A percentile compares a stretch with the other conserved stretches of the same genome.
These are phyloP conservation scores for Guadua angustifolia DNA, from an alignment of 176 grass and related monocot genomes.

Conservation along the genomic window DNA sequence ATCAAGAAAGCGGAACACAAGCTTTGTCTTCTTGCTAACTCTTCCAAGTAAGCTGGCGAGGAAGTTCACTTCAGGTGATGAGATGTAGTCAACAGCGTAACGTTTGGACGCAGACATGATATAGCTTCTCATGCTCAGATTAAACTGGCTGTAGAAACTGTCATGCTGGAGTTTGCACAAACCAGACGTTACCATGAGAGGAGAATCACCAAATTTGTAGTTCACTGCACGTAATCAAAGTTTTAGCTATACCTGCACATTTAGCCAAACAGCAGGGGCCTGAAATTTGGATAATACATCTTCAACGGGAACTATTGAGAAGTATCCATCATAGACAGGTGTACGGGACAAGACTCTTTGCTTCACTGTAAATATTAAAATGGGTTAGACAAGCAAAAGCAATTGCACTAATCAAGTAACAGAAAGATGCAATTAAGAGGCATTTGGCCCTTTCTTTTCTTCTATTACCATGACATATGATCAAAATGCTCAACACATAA, in stretches of 20 bases:
- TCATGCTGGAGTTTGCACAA: constrained; percentile 60
- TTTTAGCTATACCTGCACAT: constrained; percentile 72
- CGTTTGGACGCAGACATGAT: constrained; percentile 52
- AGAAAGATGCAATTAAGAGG: constrained; percentile 6
- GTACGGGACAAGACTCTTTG: constrained; percentile 52
- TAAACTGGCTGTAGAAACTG: constrained; percentile 72
- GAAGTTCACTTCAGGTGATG: constrained; percentile 81
- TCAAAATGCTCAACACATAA: background rate
- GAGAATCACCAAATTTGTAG: constrained; percentile 18
- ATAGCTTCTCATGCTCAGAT: constrained; percentile 64
- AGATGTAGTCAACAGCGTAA: constrained; percentile 54
- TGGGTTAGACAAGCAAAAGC: constrained; percentile 14
- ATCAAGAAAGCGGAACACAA: constrained; percentile 82
- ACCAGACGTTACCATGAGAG: background rate
- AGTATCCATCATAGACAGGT: background rate
- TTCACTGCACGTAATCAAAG: constrained; percentile 10
- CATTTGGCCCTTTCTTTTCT: background rate
- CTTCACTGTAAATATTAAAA: constrained; percentile 54
- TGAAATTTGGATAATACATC: constrained; percentile 20
- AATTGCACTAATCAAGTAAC: constrained; percentile 18
- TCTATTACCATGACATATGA: background rate
- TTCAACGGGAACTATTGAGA: constrained; percentile 33
- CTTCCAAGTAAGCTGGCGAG: constrained; percentile 60
- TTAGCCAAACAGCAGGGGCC: constrained; percentile 69
- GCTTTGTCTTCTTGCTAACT: constrained; percentile 66